Percentiles rank a stretch among this genome's conserved stretches.
Evolutionary conservation across 148 eudicot species (phyloP).

Genomic region (Nepenthes mirabilis): DNA sequence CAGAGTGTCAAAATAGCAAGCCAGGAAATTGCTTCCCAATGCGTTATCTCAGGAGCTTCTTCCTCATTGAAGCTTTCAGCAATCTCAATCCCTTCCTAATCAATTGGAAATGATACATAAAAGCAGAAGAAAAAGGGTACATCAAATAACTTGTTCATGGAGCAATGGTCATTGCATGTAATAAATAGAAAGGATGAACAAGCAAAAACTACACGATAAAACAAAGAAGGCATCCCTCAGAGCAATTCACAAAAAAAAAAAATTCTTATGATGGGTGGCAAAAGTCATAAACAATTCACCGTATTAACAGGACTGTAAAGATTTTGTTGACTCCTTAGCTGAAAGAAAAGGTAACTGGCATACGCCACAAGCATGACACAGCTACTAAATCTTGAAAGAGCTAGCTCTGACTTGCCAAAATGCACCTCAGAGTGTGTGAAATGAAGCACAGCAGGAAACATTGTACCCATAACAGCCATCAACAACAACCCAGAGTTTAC

Average conservation of each 20-base stretch:
- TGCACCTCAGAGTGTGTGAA: slow-evolving; percentile 84
- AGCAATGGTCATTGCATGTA: too few species aligned
- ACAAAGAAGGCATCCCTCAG: background rate
- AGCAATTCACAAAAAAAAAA: background rate
- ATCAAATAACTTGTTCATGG: background rate
- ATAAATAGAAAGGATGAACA: too few species aligned
- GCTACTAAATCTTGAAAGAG: slow-evolving; percentile 95
- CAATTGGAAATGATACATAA: slow-evolving; percentile 5
- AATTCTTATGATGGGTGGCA: background rate
- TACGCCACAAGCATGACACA: slow-evolving; percentile 89
- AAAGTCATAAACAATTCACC: slow-evolving; percentile 22
- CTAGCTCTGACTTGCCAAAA: slow-evolving; percentile 73
- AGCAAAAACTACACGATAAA: background rate
- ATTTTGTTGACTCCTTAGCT: slow-evolving; percentile 52
- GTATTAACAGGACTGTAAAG: slow-evolving; percentile 41
- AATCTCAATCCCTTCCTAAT: slow-evolving; percentile 29
- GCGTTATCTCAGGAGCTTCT: slow-evolving; percentile 71
- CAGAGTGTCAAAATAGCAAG: slow-evolving; percentile 76
- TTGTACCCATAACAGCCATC: slow-evolving; percentile 97
- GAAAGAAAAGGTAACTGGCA: slow-evolving; percentile 86
- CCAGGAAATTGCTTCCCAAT: slow-evolving; percentile 76
- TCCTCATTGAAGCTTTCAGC: slow-evolving; percentile 32
- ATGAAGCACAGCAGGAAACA: slow-evolving; percentile 92
- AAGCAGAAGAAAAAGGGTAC: background rate
- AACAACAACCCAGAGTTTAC: slow-evolving; percentile 79